phyloP scores from a whole-genome alignment of 2,329 filamentous ascomycete genomes.

The Aspergillus tubingensis region DNA sequence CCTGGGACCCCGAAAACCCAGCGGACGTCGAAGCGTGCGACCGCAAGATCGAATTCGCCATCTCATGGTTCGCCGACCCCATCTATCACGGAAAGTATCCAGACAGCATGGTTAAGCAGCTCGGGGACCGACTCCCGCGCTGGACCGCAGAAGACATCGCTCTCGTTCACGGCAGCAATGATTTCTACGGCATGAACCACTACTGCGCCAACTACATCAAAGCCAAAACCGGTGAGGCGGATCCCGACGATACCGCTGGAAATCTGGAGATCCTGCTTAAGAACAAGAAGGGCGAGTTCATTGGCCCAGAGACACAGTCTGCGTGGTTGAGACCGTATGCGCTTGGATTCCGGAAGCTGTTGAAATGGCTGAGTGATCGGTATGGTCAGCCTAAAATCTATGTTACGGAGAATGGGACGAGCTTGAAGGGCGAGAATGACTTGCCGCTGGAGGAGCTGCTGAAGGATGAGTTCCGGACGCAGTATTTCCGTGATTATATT shows the following conservation, averaged over 20 bases:
- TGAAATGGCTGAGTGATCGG: constrained; percentile 74
- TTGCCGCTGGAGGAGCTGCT: constrained; percentile 69
- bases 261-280: constrained; percentile 72
- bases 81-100: constrained; percentile 85
- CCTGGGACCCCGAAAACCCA: constrained; percentile 77
- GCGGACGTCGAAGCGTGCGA: constrained; percentile 73
- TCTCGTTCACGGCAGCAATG: constrained; percentile 81
- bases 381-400: constrained; percentile 78
- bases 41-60: constrained; percentile 83
- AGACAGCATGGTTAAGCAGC: constrained; percentile 77
- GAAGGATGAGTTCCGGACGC: constrained; percentile 76
- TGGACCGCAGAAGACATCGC: constrained; percentile 72
- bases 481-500: constrained; percentile 79
- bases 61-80: constrained; percentile 85
- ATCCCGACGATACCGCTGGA: constrained; percentile 69
- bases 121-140: constrained; percentile 72
- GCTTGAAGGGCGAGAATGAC: constrained; percentile 79
- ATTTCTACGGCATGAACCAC: constrained; percentile 95
- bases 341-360: constrained; percentile 72
- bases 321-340: constrained; percentile 78
- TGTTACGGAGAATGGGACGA: constrained; percentile 87
- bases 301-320: constrained; percentile 80
- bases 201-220: constrained; percentile 88
- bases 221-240: constrained; percentile 64
- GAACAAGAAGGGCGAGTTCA: constrained; percentile 70